These are phyloP conservation scores for Pelargonium fulgidum DNA, from an alignment of 441 rosid species.

Conservation along the genomic window DNA sequence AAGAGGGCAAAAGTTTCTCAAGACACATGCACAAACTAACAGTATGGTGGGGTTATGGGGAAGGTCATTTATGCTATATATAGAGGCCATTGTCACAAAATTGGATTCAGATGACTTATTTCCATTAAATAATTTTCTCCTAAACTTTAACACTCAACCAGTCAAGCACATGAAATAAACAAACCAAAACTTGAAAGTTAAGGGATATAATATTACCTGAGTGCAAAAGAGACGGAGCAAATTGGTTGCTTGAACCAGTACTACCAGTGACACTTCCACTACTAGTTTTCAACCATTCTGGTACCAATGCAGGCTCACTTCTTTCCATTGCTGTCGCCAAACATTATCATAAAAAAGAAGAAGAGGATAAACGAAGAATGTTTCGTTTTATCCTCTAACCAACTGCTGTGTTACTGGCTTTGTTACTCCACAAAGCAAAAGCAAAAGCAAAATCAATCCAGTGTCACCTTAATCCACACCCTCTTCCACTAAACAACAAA, in stretches of 20 bases:
- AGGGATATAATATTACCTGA: neutral
- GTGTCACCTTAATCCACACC: neutral
- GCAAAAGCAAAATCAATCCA: neutral
- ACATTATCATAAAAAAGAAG: neutral
- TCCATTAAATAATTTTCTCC: neutral
- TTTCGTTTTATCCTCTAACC: neutral
- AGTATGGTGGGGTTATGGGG: no score
- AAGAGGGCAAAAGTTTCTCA: no score
- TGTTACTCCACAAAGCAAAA: neutral
- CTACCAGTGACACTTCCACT: neutral
- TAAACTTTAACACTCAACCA: neutral
- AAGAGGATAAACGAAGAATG: neutral
- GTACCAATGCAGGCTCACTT: slow-evolving; percentile 3
- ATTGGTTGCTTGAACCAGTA: neutral
- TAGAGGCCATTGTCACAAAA: neutral
- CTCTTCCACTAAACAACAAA: slow-evolving; percentile 7
- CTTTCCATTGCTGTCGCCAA: slow-evolving; percentile 2
- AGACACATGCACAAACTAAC: no score
- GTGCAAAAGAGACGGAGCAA: neutral
- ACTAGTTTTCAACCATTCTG: neutral
- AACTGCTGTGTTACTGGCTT: neutral
- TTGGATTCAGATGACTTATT: neutral
- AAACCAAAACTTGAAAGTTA: no score
- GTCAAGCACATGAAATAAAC: no score
- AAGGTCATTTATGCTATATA: no score